Conservation (phyloP, 2,329 filamentous ascomycete genomes). For the Escovopsis sp. region DNA sequence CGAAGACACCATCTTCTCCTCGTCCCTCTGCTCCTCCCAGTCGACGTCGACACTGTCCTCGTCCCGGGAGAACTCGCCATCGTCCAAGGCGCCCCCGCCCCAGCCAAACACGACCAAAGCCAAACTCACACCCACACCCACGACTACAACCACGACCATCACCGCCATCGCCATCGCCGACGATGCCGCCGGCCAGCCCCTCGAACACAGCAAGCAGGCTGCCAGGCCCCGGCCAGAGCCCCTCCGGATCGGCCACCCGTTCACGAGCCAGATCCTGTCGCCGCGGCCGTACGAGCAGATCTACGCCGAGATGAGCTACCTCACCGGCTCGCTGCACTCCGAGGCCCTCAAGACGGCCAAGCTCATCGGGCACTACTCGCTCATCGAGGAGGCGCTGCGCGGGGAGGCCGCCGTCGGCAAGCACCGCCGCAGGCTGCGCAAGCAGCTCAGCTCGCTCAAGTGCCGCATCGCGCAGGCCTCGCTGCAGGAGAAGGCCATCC, state of each 20-base stretch:
- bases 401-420: conserved; percentile 10
- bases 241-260: not conserved
- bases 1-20: not conserved
- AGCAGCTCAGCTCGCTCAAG: conserved; percentile 26
- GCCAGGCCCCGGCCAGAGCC: not conserved
- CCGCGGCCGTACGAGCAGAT: conserved; percentile 28
- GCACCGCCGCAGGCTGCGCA: conserved; percentile 21
- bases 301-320: conserved; percentile 31
- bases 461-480: conserved; percentile 28
- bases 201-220: not conserved
- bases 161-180: no score
- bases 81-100: not conserved
- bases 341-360: conserved; percentile 23
- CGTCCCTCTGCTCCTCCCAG: not conserved
- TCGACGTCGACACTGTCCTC: conserved; percentile 1
- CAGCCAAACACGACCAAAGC: not conserved
- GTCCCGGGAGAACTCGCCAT: conserved; percentile 1
- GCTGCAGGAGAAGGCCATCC: conserved; percentile 30
- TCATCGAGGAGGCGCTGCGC: conserved; percentile 20
- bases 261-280: conserved; percentile 14
- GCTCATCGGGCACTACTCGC: conserved; percentile 24
- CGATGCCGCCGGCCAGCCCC: no score
- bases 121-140: not conserved
- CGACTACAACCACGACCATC: no score
- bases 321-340: conserved; percentile 25